Evolutionary conservation across 1,139 yeast genomes (phyloP).

Genomic region (Hyphopichia pseudoburtonii): DNA sequence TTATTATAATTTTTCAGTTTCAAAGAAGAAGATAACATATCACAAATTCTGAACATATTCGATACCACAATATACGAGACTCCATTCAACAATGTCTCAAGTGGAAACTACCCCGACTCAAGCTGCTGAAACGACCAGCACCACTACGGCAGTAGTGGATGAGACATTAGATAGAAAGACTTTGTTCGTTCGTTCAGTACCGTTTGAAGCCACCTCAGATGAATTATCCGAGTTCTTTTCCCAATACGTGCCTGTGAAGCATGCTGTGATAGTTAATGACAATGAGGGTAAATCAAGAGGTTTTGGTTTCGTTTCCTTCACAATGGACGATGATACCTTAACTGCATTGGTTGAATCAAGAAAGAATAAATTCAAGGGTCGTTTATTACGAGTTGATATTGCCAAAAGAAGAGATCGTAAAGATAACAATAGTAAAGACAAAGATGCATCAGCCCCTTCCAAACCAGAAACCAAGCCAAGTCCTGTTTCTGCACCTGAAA

Average conservation of each 20-base stretch:
- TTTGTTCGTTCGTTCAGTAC: constrained; percentile 81
- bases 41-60: too few species aligned
- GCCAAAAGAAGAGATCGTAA: constrained; percentile 93
- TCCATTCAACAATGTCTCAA: constrained; percentile 9
- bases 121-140: neutral
- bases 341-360: constrained; percentile 71
- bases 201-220: constrained; percentile 77
- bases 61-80: neutral
- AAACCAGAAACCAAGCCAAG: constrained; percentile 13
- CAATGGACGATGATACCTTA: constrained; percentile 79
- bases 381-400: constrained; percentile 72
- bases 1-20: too few species aligned
- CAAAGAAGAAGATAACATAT: too few species aligned
- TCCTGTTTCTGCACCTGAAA: constrained; percentile 35
- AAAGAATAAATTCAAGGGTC: constrained; percentile 63
- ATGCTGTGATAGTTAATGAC: constrained; percentile 89
- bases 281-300: constrained; percentile 77
- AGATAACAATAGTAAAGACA: too few species aligned
- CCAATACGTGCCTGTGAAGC: constrained; percentile 91
- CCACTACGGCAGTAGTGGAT: constrained; percentile 7
- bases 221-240: constrained; percentile 82
- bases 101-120: constrained; percentile 4
- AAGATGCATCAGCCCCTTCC: constrained; percentile 13
- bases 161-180: constrained; percentile 59
- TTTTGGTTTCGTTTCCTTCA: constrained; percentile 93